phyloP scores from a whole-genome alignment of 83 land plant genomes.

The Isoetes engelmannii region DNA sequence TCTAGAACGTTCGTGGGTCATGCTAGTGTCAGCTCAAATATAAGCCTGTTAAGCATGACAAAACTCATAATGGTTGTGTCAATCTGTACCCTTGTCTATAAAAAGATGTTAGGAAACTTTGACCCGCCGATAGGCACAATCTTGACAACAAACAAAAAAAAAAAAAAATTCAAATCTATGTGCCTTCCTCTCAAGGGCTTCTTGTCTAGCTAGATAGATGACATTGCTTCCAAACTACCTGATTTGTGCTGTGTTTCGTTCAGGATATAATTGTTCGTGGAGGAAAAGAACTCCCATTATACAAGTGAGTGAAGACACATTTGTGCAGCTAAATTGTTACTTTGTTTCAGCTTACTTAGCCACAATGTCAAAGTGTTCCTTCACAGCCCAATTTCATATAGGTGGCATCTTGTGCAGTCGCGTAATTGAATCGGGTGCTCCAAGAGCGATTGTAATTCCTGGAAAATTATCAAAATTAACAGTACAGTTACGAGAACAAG shows the following conservation, averaged over 20 bases:
- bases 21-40: no score
- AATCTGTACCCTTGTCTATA: no score
- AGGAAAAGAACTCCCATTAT: constrained; percentile 56
- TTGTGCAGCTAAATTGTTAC: not conserved
- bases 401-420: constrained; percentile 36
- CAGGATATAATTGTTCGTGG: constrained; percentile 88
- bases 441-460: constrained; percentile 74
- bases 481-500: constrained; percentile 54
- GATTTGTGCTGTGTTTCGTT: constrained; percentile 4
- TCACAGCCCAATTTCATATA: not conserved
- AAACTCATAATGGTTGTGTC: no score
- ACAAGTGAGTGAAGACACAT: constrained; percentile 44
- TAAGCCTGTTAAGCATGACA: no score
- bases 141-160: no score
- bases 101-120: no score
- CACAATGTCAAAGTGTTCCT: not conserved
- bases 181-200: no score
- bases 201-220: not conserved
- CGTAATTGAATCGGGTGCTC: constrained; percentile 72
- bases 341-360: no score
- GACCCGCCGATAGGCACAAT: no score
- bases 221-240: not conserved
- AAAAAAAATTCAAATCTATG: no score
- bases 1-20: no score
- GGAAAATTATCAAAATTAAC: constrained; percentile 28